Evolutionary conservation across 2,329 filamentous ascomycete species (phyloP), one percentile per base, ranked within the genome.

Genomic region (Orbilia oligospora): DNA sequence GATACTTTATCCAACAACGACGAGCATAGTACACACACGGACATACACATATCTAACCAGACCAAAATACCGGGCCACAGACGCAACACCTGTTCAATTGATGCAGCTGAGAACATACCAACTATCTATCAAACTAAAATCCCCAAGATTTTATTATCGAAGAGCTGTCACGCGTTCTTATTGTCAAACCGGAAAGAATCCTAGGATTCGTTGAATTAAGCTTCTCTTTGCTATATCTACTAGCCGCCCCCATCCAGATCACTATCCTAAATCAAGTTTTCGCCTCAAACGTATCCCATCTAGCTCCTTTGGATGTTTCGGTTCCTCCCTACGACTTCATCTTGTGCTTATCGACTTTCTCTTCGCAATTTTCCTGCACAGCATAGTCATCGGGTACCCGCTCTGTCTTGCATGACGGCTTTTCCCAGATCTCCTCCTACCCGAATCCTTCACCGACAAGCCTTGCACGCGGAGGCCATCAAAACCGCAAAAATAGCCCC

Each of bases 361-460:
- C 14, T 22, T 6, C 27, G 49, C 69, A 46, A 6, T 16, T 38
- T 61, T 51, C 20, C 36, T 46, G 18, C 41, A 18, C 18, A 24
- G 22, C 8, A 12, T 27, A 44, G 38, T 51, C 63, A 61, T 46
- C 61, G 18, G 10, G 61, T 22, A 38, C 22, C 56, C 8, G 22
- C 41, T 73, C 10, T 30, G 41, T 53, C 14, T 12, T 73, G 41
- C 63, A 49, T 51, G 46, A 48, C 69, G 48, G 16, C 22, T n/a
- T 6, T 10, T 30, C 41, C 33, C 6, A 16, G 22, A 8, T 36
- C 27, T 51, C 8, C 22, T 5, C 4, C n/a, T 24, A 4, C 18
- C 18, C 27, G 22, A 61, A 73, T 73, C 70, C 70, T 73, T 73
- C 70, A 49, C 20, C 12, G 5, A 22, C 33, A 49, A 53, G 33